Conservation (phyloP, 768 basidiomycete species). For the Dacryopinax spathularia region DNA sequence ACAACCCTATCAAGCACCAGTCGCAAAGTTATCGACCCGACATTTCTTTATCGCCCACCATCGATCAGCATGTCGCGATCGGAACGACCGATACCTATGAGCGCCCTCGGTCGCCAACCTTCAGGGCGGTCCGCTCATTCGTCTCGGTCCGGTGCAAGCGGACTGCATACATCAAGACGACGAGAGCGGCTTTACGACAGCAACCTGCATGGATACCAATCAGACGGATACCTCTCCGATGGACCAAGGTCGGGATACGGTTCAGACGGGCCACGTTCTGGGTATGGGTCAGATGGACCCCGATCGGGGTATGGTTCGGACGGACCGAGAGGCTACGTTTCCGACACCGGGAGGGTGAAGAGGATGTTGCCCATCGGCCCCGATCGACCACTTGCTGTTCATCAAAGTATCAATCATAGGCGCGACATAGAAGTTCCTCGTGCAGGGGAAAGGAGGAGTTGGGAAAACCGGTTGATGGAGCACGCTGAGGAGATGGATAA, state of each 20-base stretch:
- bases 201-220: background rate
- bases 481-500: background rate
- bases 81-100: background rate
- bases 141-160: background rate
- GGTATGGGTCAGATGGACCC: background rate
- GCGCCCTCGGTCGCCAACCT: background rate
- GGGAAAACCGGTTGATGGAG: background rate
- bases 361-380: background rate
- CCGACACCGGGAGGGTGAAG: background rate
- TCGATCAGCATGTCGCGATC: background rate
- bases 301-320: background rate
- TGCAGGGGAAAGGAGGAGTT: background rate
- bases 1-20: background rate
- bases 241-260: background rate
- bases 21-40: background rate
- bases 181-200: background rate
- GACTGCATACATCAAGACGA: background rate
- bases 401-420: background rate
- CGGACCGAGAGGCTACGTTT: background rate
- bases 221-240: background rate
- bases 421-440: background rate
- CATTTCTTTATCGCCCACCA: background rate
- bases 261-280: conserved; percentile 1
- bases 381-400: background rate
- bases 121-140: background rate